Evolutionary conservation across 2,329 filamentous ascomycete genomes (phyloP).

Genomic region (Aureobasidium sp.): DNA sequence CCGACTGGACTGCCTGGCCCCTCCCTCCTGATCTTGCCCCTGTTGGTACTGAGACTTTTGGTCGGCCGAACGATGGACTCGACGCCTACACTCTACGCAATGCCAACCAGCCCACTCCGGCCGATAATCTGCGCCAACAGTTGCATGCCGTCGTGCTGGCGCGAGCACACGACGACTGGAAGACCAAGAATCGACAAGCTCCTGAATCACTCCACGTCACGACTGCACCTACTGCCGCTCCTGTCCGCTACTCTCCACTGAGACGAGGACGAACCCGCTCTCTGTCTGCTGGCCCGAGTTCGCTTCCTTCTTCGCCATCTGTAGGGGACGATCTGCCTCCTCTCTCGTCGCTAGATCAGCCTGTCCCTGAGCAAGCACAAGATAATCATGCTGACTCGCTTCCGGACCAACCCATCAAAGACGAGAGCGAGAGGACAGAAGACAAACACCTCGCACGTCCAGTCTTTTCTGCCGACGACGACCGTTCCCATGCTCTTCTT

Average conservation of each 20-base stretch:
- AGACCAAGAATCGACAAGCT: not conserved
- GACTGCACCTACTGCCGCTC: not conserved
- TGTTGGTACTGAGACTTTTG: constrained; percentile 42
- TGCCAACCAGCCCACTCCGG: constrained; percentile 41
- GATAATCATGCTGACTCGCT: not conserved
- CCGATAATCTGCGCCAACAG: constrained; percentile 59
- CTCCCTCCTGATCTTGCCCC: constrained; percentile 55
- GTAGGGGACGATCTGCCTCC: not conserved
- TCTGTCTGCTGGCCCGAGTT: not conserved
- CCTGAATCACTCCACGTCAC: not conserved
- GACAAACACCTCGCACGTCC: constrained; percentile 30
- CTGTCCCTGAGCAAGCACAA: not conserved
- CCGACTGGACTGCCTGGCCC: constrained; percentile 80
- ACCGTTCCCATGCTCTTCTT: constrained; percentile 54
- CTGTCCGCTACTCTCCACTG: not conserved
- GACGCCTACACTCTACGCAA: constrained; percentile 44
- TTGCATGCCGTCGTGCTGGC: constrained; percentile 58
- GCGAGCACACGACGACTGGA: constrained; percentile 58
- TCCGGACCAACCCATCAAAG: not conserved
- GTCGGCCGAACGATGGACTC: constrained; percentile 29
- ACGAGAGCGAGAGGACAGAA: not conserved
- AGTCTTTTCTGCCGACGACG: constrained; percentile 60
- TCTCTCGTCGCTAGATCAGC: not conserved
- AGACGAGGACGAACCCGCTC: not conserved
- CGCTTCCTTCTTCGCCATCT: not conserved